Conservation (phyloP, 306 rosid species). For the Carpinus fangiana region DNA sequence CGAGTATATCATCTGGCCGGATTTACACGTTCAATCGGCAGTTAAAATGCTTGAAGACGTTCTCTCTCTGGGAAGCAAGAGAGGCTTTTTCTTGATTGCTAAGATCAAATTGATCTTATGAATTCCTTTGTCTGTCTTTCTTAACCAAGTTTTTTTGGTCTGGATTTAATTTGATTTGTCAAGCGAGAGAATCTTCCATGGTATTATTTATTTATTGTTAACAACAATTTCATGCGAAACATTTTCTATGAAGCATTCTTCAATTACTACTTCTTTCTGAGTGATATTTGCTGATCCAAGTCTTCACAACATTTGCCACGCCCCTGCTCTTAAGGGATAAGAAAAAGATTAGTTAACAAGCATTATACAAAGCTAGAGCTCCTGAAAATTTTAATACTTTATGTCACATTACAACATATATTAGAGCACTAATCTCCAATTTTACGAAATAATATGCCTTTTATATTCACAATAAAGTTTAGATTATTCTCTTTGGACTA, state of each 20-base stretch:
- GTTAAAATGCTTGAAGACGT: slow-evolving; percentile 56
- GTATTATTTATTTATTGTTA: background rate
- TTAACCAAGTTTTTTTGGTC: background rate
- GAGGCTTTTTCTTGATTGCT: background rate
- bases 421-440: too few species aligned
- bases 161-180: background rate
- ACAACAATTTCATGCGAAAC: background rate
- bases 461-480: too few species aligned
- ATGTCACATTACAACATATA: too few species aligned
- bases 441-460: too few species aligned
- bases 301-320: too few species aligned
- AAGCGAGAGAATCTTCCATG: background rate
- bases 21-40: slow-evolving; percentile 58
- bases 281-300: too few species aligned
- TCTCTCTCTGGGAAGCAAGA: slow-evolving; percentile 24
- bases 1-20: slow-evolving; percentile 42
- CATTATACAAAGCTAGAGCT: too few species aligned
- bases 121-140: background rate
- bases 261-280: too few species aligned
- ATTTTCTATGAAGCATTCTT: background rate
- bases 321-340: too few species aligned
- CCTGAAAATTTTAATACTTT: too few species aligned
- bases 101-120: background rate
- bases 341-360: too few species aligned
- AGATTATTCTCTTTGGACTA: too few species aligned